These are phyloP conservation scores for Conidiobolus incongruus DNA, from an alignment of 371 early-diverging fungal species.

Conservation along the genomic window DNA sequence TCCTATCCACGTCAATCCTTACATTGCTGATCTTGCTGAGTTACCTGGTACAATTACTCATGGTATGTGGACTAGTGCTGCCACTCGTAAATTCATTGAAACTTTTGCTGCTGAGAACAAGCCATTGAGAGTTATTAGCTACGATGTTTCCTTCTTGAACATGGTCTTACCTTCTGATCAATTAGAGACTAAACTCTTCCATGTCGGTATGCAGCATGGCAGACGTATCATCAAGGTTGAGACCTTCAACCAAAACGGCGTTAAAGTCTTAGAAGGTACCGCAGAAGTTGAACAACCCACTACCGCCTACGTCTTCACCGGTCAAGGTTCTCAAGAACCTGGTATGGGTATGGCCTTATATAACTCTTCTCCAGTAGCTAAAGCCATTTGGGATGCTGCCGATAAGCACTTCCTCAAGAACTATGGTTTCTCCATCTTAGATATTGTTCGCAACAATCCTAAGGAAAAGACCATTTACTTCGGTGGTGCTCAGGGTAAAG, in stretches of 20 bases:
- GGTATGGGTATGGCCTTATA: slow-evolving; percentile 96
- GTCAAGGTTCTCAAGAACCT: slow-evolving; percentile 88
- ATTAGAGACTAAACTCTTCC: slow-evolving; percentile 70
- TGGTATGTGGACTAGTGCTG: slow-evolving; percentile 94
- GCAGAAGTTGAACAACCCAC: slow-evolving; percentile 86
- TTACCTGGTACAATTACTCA: slow-evolving; percentile 92
- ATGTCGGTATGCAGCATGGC: slow-evolving; percentile 92
- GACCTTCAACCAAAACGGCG: slow-evolving; percentile 69
- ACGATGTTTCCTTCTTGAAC: slow-evolving; percentile 54
- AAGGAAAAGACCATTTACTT: slow-evolving; percentile 77
- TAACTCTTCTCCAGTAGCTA: slow-evolving; percentile 56
- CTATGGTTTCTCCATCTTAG: slow-evolving; percentile 81
- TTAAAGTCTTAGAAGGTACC: slow-evolving; percentile 69
- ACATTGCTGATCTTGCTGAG: slow-evolving; percentile 79
- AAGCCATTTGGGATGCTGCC: slow-evolving; percentile 81
- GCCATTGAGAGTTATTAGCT: slow-evolving; percentile 66
- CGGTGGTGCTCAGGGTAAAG: slow-evolving; percentile 76
- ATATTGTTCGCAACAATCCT: slow-evolving; percentile 87
- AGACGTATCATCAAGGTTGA: slow-evolving; percentile 85
- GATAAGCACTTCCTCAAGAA: slow-evolving; percentile 66
- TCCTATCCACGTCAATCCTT: slow-evolving; percentile 91
- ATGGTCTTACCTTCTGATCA: slow-evolving; percentile 77
- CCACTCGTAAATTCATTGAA: slow-evolving; percentile 88
- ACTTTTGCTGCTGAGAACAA: slow-evolving; percentile 85
- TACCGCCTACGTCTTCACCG: slow-evolving; percentile 85